These are phyloP conservation scores for Salix brachista DNA, from an alignment of 345 rosid species.

Conservation along the genomic window DNA sequence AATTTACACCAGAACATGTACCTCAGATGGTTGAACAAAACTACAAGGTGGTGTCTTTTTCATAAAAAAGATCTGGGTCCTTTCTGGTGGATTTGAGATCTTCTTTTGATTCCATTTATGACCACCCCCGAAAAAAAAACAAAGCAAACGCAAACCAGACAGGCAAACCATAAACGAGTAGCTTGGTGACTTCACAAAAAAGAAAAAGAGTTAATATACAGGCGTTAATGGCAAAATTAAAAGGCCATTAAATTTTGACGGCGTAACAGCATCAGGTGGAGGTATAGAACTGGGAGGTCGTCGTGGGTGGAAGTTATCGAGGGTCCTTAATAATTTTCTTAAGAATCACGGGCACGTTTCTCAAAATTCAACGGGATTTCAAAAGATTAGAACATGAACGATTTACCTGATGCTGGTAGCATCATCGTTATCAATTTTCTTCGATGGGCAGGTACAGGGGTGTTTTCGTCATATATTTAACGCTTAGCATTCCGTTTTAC, in stretches of 20 bases:
- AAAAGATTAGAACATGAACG: too few relatives aligned
- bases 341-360: neutral
- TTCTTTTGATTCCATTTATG: neutral
- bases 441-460: too few relatives aligned
- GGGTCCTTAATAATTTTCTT: neutral
- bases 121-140: neutral
- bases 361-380: neutral
- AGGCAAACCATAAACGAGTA: too few relatives aligned
- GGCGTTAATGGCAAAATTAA: too few relatives aligned
- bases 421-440: too few relatives aligned
- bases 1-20: neutral
- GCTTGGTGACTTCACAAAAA: neutral
- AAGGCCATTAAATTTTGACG: neutral
- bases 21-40: neutral
- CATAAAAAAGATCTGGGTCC: neutral
- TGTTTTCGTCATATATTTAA: too few relatives aligned
- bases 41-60: neutral
- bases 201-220: too few relatives aligned
- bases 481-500: too few relatives aligned
- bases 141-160: too few relatives aligned
- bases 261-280: neutral
- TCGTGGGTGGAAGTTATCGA: neutral
- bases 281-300: neutral
- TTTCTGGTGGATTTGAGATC: neutral
- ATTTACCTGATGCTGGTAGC: too few relatives aligned